These are phyloP conservation scores for Pseudonectria foliicola DNA, from an alignment of 2,329 filamentous ascomycete species.

Conservation along the genomic window DNA sequence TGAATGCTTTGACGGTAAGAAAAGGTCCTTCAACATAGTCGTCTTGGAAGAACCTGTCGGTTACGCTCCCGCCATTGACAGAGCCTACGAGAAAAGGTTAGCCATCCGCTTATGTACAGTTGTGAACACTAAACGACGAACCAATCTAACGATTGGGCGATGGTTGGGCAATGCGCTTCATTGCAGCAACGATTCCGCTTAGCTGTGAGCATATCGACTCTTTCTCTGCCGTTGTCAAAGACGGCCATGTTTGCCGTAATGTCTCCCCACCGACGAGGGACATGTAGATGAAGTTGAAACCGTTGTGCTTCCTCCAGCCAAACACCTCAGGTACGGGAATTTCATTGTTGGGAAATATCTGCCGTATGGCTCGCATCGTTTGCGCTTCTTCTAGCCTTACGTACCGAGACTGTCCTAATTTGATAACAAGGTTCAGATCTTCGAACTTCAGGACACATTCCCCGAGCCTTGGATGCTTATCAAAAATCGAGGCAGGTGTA, in stretches of 20 bases:
- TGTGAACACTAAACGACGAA: neutral
- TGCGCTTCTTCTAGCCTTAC: constrained; percentile 8
- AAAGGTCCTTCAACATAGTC: constrained; percentile 15
- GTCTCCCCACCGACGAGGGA: constrained; percentile 11
- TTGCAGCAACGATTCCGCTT: constrained; percentile 3
- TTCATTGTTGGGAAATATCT: constrained; percentile 6
- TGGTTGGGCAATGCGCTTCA: constrained; percentile 8
- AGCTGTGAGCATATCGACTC: constrained; percentile 8
- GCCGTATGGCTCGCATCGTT: constrained; percentile 5
- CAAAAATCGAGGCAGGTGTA: constrained; percentile 4
- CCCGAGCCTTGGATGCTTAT: constrained; percentile 1
- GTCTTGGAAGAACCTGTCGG: constrained; percentile 15
- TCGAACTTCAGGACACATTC: constrained; percentile 4
- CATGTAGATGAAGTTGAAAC: constrained; percentile 16
- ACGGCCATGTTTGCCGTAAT: constrained; percentile 14
- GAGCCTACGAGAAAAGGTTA: constrained; percentile 10
- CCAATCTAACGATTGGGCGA: constrained; percentile 2
- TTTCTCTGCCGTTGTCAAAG: constrained; percentile 12
- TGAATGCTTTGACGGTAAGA: constrained; percentile 11
- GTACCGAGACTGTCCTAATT: constrained; percentile 1
- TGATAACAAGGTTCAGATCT: constrained; percentile 7
- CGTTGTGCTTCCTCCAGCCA: constrained; percentile 12
- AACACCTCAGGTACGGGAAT: constrained; percentile 28
- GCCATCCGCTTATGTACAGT: neutral
- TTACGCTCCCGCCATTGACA: constrained; percentile 14